Evolutionary conservation across 805 yeast species (phyloP).

Genomic region (Kurtzmaniella cleridarum): DNA sequence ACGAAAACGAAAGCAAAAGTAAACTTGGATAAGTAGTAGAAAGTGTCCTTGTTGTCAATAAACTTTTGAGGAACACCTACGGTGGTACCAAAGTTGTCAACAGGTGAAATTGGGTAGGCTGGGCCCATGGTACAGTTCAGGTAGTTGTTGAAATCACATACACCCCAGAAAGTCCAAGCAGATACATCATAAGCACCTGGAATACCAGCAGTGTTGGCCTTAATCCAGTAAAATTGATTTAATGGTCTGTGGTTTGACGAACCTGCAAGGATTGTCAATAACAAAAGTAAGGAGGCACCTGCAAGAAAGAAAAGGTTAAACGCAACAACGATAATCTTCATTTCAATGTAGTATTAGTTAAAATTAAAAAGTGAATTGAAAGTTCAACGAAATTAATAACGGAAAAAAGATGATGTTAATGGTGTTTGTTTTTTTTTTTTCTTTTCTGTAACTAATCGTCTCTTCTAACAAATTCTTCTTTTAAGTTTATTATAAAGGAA

Average conservation of each 20-base stretch:
- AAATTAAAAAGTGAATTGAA: too few species aligned
- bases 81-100: constrained; percentile 57
- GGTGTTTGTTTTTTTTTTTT: too few species aligned
- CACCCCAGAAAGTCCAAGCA: constrained; percentile 82
- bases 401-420: too few species aligned
- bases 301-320: constrained; percentile 36
- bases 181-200: constrained; percentile 44
- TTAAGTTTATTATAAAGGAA: too few species aligned
- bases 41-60: constrained; percentile 47
- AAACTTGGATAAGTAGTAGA: constrained; percentile 61
- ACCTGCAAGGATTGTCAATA: constrained; percentile 69
- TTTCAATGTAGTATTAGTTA: too few species aligned
- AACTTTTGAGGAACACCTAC: constrained; percentile 51
- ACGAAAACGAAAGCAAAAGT: constrained; percentile 58
- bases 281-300: constrained; percentile 34
- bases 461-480: too few species aligned
- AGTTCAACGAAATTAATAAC: too few species aligned
- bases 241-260: constrained; percentile 52
- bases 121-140: constrained; percentile 49
- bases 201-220: constrained; percentile 63
- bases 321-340: too few species aligned
- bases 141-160: constrained; percentile 58
- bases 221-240: constrained; percentile 70
- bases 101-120: constrained; percentile 85
- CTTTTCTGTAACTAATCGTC: too few species aligned